Conservation (phyloP, 345 rosid species). For the Gossypium herbaceum region DNA sequence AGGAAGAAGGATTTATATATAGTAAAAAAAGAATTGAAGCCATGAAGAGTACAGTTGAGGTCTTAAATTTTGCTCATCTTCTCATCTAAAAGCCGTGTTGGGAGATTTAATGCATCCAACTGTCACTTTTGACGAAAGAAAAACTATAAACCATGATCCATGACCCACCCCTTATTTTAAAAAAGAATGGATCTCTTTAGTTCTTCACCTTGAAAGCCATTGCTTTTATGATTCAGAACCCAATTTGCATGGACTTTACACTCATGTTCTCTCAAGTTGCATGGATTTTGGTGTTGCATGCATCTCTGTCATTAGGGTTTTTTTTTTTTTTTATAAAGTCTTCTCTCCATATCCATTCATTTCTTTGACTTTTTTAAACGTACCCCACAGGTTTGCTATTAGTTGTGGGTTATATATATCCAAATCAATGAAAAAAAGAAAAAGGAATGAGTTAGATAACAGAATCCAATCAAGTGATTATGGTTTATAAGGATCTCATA, state of each 20-base stretch:
- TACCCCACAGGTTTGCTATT: background rate
- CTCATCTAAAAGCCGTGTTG: slow-evolving; percentile 36
- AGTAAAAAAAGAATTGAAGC: background rate
- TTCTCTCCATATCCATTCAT: background rate
- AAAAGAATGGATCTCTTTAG: background rate
- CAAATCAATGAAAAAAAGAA: background rate
- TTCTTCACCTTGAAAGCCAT: background rate
- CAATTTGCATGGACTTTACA: background rate
- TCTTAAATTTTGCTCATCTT: slow-evolving; percentile 34
- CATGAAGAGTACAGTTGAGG: slow-evolving; percentile 6
- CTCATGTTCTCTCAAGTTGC: background rate
- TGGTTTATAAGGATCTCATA: too few species aligned
- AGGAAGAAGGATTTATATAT: slow-evolving; percentile 21
- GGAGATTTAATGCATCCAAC: slow-evolving; percentile 32
- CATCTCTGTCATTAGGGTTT: slow-evolving; percentile 1
- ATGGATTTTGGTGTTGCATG: background rate
- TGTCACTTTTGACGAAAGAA: slow-evolving; percentile 23
- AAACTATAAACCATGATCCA: slow-evolving; percentile 1
- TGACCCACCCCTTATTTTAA: slow-evolving; percentile 14
- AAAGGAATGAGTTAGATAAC: too few species aligned
- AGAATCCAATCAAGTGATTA: too few species aligned
- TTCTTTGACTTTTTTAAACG: background rate
- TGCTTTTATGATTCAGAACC: background rate
- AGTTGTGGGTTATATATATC: background rate
- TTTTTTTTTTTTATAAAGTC: background rate